phyloP scores from a whole-genome alignment of 2,329 filamentous ascomycete species.

The Aspergillus fijiensis region DNA sequence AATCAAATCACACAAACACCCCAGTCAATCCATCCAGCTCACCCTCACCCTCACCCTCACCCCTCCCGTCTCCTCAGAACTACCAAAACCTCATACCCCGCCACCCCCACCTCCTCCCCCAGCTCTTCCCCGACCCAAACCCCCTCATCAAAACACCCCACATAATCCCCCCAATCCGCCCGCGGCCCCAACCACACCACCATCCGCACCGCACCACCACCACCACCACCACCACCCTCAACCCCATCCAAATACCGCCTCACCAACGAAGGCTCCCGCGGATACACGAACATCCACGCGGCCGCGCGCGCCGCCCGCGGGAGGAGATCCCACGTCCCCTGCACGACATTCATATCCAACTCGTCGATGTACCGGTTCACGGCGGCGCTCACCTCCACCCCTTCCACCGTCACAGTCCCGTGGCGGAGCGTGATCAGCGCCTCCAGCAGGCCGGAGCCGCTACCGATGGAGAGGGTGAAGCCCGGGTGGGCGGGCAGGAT shows the following conservation, averaged over 20 bases:
- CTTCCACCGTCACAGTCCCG: constrained; percentile 36
- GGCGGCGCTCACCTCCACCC: constrained; percentile 50
- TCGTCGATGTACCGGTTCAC: constrained; percentile 48
- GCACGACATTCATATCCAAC: constrained; percentile 44
- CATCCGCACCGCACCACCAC: constrained; percentile 12
- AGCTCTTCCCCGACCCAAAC: constrained; percentile 21
- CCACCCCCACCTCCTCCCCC: constrained; percentile 23
- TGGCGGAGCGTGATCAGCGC: constrained; percentile 36
- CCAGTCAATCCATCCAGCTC: background rate
- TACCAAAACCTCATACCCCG: constrained; percentile 27
- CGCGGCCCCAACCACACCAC: constrained; percentile 33
- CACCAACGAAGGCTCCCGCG: constrained; percentile 49
- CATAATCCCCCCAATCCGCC: constrained; percentile 34
- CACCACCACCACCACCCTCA: constrained; percentile 1
- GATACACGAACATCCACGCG: constrained; percentile 57
- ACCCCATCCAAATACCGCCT: constrained; percentile 43
- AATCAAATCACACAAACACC: background rate
- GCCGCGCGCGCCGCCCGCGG: constrained; percentile 42
- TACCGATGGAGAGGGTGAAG: constrained; percentile 50
- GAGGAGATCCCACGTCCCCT: constrained; percentile 47
- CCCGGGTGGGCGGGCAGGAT: constrained; percentile 26
- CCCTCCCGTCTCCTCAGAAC: constrained; percentile 11
- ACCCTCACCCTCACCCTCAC: background rate
- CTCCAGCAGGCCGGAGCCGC: constrained; percentile 54
- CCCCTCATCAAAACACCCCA: constrained; percentile 25